These are phyloP conservation scores for Uncinocarpus reesii DNA, from an alignment of 2,329 filamentous ascomycete genomes.

Conservation along the genomic window DNA sequence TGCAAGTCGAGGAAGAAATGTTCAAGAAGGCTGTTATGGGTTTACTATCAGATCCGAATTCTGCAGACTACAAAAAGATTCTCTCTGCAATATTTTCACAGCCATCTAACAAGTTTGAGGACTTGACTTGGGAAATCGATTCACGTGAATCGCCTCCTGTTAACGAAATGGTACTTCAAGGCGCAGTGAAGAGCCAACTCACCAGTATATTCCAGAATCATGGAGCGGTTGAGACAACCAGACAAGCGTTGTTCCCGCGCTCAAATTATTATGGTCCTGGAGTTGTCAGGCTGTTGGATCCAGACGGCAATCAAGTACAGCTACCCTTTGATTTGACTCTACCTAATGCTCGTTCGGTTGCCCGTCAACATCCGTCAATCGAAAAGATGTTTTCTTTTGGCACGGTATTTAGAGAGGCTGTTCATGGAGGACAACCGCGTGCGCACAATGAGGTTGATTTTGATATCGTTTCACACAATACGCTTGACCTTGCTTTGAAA, in stretches of 20 bases:
- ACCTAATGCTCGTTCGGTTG: slow-evolving; percentile 74
- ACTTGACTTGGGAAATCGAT: slow-evolving; percentile 67
- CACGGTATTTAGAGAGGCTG: slow-evolving; percentile 69
- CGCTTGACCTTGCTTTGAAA: slow-evolving; percentile 71
- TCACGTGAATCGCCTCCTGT: slow-evolving; percentile 44
- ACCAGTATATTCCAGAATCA: slow-evolving; percentile 75
- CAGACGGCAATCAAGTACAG: slow-evolving; percentile 77
- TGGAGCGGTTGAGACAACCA: slow-evolving; percentile 70
- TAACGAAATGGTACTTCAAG: slow-evolving; percentile 53
- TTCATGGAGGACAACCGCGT: slow-evolving; percentile 68
- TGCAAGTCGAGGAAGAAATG: slow-evolving; percentile 87
- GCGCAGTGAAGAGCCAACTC: slow-evolving; percentile 63
- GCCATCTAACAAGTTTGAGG: slow-evolving; percentile 66
- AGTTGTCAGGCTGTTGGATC: slow-evolving; percentile 69
- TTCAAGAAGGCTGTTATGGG: slow-evolving; percentile 74
- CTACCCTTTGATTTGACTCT: slow-evolving; percentile 89
- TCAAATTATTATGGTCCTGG: slow-evolving; percentile 66
- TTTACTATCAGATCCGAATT: slow-evolving; percentile 63
- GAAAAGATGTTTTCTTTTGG: slow-evolving; percentile 80
- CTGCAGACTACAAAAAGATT: slow-evolving; percentile 82
- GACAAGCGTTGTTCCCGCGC: slow-evolving; percentile 68
- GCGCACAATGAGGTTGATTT: slow-evolving; percentile 88
- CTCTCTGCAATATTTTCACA: slow-evolving; percentile 73
- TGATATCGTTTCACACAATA: slow-evolving; percentile 79
- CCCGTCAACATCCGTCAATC: slow-evolving; percentile 52